A percentile compares a stretch with the other conserved stretches of the same genome.
Conservation (phyloP, 345 rosid genomes). For the Heritiera fomes region DNA sequence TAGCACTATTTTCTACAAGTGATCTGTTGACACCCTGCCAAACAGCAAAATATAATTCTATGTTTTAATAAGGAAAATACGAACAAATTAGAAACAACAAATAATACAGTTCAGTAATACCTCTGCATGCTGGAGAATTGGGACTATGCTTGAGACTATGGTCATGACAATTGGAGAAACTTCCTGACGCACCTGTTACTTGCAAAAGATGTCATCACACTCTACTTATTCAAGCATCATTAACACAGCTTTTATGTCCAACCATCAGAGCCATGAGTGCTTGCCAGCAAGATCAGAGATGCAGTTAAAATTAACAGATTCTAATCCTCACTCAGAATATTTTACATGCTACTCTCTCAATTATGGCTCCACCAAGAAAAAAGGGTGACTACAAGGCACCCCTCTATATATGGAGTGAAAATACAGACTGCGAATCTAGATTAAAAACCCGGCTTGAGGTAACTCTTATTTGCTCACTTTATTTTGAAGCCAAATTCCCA, state of each 20-base stretch:
- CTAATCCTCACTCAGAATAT: background rate
- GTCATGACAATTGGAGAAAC: slow-evolving; percentile 3
- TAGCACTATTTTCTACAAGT: slow-evolving; percentile 7
- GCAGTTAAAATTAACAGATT: background rate
- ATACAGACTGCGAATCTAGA: background rate
- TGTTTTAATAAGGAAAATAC: background rate
- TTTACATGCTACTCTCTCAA: background rate
- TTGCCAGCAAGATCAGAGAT: background rate
- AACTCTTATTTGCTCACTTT: background rate
- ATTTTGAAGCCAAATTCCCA: background rate
- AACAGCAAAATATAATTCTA: background rate
- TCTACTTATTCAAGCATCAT: too few species aligned
- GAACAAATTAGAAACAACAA: background rate
- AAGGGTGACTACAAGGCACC: background rate
- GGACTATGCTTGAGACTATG: background rate
- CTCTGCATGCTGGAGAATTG: background rate
- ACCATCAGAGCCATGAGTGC: background rate
- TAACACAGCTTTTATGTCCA: too few species aligned
- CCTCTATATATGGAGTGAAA: background rate
- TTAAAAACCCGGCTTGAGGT: background rate
- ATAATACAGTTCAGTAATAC: background rate
- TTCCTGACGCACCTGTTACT: background rate
- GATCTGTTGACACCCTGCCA: background rate
- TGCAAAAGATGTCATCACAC: background rate
- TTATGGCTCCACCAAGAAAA: background rate